These are phyloP conservation scores for Acanthamoeba rhysodes DNA, from an alignment of 208 protist genomes.

Conservation along the genomic window DNA sequence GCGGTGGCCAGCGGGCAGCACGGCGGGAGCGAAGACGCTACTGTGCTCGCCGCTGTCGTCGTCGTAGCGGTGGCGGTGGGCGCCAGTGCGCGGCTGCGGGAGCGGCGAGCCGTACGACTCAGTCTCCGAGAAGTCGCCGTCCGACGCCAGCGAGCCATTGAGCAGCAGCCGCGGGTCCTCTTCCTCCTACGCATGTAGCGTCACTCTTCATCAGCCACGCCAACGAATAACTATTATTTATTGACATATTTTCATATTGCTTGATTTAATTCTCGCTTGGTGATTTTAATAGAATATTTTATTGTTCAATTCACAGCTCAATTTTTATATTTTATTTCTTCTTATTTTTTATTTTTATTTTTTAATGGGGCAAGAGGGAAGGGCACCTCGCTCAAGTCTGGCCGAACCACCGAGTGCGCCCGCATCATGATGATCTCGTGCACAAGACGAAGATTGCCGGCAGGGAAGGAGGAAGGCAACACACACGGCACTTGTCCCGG, in stretches of 20 bases:
- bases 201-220: background rate
- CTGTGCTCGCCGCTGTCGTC: background rate
- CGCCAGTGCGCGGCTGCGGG: background rate
- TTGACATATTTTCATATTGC: no score
- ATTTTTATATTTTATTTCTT: background rate
- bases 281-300: no score
- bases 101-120: background rate
- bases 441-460: background rate
- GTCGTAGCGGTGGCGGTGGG: background rate
- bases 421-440: background rate
- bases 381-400: background rate
- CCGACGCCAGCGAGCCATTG: background rate
- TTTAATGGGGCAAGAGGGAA: background rate
- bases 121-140: conserved; percentile 27
- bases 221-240: background rate
- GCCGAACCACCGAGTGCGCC: background rate
- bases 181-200: background rate
- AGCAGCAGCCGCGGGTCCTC: conserved; percentile 30
- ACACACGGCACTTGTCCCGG: no score
- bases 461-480: no score
- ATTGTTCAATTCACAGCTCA: no score
- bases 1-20: background rate
- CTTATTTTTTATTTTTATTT: background rate
- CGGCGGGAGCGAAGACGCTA: background rate
- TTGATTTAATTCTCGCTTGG: no score